A percentile compares a stretch with the other conserved stretches of the same genome.
phyloP scores from a whole-genome alignment of 805 yeast genomes.

The Metschnikowia corniflorae region DNA sequence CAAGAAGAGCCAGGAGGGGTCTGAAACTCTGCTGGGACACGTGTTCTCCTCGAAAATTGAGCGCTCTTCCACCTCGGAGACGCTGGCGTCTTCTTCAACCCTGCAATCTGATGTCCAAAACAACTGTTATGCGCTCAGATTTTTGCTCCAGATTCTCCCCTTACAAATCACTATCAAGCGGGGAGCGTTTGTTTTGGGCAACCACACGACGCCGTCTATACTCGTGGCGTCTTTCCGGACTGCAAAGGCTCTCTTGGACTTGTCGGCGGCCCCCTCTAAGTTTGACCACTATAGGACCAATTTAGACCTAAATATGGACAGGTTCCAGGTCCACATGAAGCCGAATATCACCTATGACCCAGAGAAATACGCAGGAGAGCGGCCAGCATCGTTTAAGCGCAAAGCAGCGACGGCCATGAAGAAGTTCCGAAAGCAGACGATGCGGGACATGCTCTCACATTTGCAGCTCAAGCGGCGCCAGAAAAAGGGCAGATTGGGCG shows the following conservation, averaged over 20 bases:
- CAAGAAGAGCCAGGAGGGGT: conserved; percentile 10
- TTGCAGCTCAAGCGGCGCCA: conserved; percentile 3
- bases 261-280: conserved; percentile 38
- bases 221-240: conserved; percentile 56
- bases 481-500: not conserved
- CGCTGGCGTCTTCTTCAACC: not conserved
- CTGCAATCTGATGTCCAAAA: not conserved
- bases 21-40: not conserved
- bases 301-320: conserved; percentile 43
- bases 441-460: conserved; percentile 4
- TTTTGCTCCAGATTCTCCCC: conserved; percentile 50
- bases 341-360: conserved; percentile 66
- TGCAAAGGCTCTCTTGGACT: conserved; percentile 58
- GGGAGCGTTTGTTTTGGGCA: conserved; percentile 79
- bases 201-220: conserved; percentile 70
- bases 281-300: conserved; percentile 56
- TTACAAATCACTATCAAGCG: conserved; percentile 54
- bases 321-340: conserved; percentile 57
- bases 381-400: conserved; percentile 1
- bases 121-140: conserved; percentile 5
- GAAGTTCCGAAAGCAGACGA: conserved; percentile 1
- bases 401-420: conserved; percentile 4
- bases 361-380: conserved; percentile 2
- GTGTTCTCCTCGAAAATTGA: not conserved
- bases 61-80: conserved; percentile 1